Evolutionary conservation across 192 early-diverging fungal species (phyloP), one percentile per base, ranked within the genome.

Genomic region (Backusella luteola): DNA sequence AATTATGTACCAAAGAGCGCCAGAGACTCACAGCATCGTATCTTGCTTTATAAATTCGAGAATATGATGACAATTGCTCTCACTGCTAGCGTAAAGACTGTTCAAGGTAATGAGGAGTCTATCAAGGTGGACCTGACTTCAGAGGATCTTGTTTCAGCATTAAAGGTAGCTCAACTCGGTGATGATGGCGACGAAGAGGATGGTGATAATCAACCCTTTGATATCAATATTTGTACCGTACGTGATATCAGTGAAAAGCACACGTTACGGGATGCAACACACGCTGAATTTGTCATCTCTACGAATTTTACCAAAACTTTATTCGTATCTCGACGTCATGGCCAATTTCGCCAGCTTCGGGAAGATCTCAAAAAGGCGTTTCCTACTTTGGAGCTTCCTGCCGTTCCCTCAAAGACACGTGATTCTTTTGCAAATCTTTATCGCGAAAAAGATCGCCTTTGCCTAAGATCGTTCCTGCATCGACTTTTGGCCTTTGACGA

Each of bases 401-500:
- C 59, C 15, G 79, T 83, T 6, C 87, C 89, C 3, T 71, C 74
- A 3, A 88, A 85, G 52, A 63, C 76, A 15, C 77, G 69, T 34
- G 78, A 82, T 21, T 32, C 70, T 32, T 75, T 73, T 6, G 49
- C 77, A 53, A 69, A 74, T n/a, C 42, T 79, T 15, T 77, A 82
- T 11, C 80, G 84, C 6, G 89, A 90, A 73, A 87, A 85, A 68
- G 86, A 90, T 76, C 81, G 89, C 1, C 63, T 87, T 66, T 74
- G 80, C 29, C 78, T 87, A 19, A 81, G 85, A 32, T 83, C 80
- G 0, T 88, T 85, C 26, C 49, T 90, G 4, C 81, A 78, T 34
- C 74, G 79, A 11, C 42, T 90, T 0, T 79, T 81, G 35, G 78
- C 66, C 2, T 59, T 81, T 6, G 73, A 70, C 12, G 73, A 78